These are phyloP conservation scores for Chamaenerion angustifolium DNA, from an alignment of 345 rosid genomes.

Conservation along the genomic window DNA sequence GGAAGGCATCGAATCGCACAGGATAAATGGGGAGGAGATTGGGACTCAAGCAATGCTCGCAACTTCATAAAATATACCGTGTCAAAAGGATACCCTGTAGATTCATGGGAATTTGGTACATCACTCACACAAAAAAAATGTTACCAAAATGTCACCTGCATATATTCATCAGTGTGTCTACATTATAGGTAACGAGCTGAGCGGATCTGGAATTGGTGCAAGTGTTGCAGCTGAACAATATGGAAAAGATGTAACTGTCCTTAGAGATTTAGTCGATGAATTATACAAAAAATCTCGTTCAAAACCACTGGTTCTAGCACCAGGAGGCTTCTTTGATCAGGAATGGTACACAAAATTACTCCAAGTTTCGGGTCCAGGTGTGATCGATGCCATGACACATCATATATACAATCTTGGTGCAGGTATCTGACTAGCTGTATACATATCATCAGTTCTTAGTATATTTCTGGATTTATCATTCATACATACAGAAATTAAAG, in stretches of 20 bases:
- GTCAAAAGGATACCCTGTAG: conserved; percentile 58
- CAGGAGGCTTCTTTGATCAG: conserved; percentile 80
- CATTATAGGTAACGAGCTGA: conserved; percentile 70
- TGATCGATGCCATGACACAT: conserved; percentile 54
- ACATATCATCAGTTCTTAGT: neutral
- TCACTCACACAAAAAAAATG: neutral
- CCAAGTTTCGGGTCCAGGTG: conserved; percentile 52
- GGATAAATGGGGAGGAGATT: conserved; percentile 66
- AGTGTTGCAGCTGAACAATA: conserved; percentile 62
- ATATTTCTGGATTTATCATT: neutral
- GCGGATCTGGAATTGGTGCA: conserved; percentile 78
- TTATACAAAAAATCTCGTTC: conserved; percentile 34
- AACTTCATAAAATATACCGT: conserved; percentile 70
- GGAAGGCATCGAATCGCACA: conserved; percentile 58
- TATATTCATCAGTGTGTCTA: neutral
- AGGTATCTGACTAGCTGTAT: conserved; percentile 23
- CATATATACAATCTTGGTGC: conserved; percentile 92
- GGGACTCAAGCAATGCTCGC: conserved; percentile 67
- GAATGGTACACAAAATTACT: conserved; percentile 70
- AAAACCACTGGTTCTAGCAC: conserved; percentile 66
- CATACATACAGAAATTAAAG: fast-evolving
- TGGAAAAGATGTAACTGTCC: conserved; percentile 58
- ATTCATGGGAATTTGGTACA: conserved; percentile 98
- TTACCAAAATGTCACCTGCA: conserved; percentile 2
- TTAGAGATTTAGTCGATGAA: conserved; percentile 39